phyloP scores from a whole-genome alignment of 2,329 filamentous ascomycete species.

The Arthrocladium fulminans region DNA sequence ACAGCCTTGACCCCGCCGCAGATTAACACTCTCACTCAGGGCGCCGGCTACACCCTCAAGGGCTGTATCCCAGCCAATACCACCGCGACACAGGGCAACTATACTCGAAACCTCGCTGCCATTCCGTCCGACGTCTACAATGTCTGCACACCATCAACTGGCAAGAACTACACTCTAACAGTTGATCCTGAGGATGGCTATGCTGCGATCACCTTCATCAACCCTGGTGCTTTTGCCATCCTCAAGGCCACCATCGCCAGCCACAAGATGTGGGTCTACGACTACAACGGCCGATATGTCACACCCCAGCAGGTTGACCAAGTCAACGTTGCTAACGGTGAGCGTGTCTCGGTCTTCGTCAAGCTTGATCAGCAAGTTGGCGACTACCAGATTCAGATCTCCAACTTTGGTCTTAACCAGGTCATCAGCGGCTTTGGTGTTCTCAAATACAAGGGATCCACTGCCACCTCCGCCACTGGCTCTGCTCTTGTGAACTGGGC shows the following conservation, averaged over 20 bases:
- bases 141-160: conserved; percentile 21
- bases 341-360: conserved; percentile 35
- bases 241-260: conserved; percentile 36
- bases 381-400: conserved; percentile 41
- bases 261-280: conserved; percentile 38
- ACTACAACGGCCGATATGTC: conserved; percentile 36
- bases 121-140: conserved; percentile 39
- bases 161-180: conserved; percentile 23
- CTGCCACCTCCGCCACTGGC: conserved; percentile 22
- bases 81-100: conserved; percentile 25
- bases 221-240: conserved; percentile 26
- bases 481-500: conserved; percentile 43
- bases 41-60: conserved; percentile 24
- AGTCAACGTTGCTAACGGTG: conserved; percentile 29
- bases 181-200: conserved; percentile 29
- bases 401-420: conserved; percentile 43
- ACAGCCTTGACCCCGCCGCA: conserved; percentile 30
- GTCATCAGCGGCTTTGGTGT: conserved; percentile 47
- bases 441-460: conserved; percentile 34
- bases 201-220: conserved; percentile 33
- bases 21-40: conserved; percentile 22
- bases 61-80: conserved; percentile 30
- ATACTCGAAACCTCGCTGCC: conserved; percentile 29
- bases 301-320: conserved; percentile 32
- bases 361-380: conserved; percentile 31